Percentiles rank a stretch among this genome's conserved stretches.
Evolutionary conservation across 495 filamentous ascomycete genomes (phyloP).

Genomic region (Xanthoparmelia taractica): DNA sequence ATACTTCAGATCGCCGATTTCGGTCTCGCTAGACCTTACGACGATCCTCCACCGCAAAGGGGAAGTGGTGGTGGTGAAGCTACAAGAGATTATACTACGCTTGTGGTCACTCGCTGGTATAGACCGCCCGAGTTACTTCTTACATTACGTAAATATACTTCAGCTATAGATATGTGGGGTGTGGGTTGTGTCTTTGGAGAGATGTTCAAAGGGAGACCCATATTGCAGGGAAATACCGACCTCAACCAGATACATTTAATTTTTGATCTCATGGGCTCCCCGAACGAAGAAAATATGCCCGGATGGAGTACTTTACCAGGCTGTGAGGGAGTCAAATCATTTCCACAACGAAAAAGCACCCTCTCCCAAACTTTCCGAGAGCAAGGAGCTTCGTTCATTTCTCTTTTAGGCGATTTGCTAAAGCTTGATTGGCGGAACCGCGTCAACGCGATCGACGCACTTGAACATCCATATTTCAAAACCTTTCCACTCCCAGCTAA

Average conservation of each 20-base stretch:
- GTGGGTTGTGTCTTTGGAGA: constrained; percentile 97
- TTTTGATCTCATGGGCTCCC: constrained; percentile 87
- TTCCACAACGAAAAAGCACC: constrained; percentile 55
- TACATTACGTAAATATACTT: constrained; percentile 78
- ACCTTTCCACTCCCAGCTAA: constrained; percentile 67
- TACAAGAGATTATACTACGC: constrained; percentile 79
- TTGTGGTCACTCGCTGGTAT: constrained; percentile 97
- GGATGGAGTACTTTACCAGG: constrained; percentile 77
- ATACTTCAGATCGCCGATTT: constrained; percentile 97
- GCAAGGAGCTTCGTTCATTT: constrained; percentile 56
- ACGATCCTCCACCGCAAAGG: constrained; percentile 70
- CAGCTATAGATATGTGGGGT: constrained; percentile 97
- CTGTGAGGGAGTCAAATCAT: constrained; percentile 64
- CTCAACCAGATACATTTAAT: constrained; percentile 83
- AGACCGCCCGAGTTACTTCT: constrained; percentile 88
- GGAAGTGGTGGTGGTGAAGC: constrained; percentile 81
- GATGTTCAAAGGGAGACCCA: constrained; percentile 92
- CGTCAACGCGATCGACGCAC: constrained; percentile 89
- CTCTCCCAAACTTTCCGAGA: constrained; percentile 65
- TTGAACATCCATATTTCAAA: constrained; percentile 87
- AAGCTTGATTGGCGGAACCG: constrained; percentile 81
- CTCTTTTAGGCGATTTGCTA: constrained; percentile 73
- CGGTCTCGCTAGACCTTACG: constrained; percentile 86
- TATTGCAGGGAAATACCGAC: constrained; percentile 83
- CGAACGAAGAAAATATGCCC: constrained; percentile 88